Base-by-base conservation (phyloP, 305 asterid species). In the Lippia alba region DNA sequence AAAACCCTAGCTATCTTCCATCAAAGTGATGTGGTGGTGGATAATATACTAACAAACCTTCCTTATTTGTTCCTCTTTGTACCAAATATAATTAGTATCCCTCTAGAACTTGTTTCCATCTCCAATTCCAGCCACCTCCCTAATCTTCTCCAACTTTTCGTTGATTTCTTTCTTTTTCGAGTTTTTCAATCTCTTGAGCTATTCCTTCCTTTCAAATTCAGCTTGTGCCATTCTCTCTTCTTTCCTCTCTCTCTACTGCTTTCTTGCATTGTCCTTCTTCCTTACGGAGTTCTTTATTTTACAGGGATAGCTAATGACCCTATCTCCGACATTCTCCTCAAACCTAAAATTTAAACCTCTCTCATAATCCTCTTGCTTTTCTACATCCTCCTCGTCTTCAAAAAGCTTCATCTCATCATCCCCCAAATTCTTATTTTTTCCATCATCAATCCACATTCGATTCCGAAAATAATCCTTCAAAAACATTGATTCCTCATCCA, bases 241-340 rank as follows among this genome's bases (percentile, higher is more conserved):
- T 84, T 88, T 91, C 84, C 96, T 91, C 81, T 88, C 93, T 78
- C 96, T 87, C 83, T 94, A 96, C 32, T 24, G 72, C 81, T 94
- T 89, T 81, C 97, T 86, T 2, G 89, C 78, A 20, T 85, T 86
- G 8, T 83, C 79, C 71, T 82, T 88, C 82, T 91, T 94, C 85
- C 97, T 94, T 51, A 94, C 99, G 0, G 99, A 94, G 33, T 96
- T 97, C 61, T 89, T 96, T 67, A 94, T 91, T 59, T 67, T 80
- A 70, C 97, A 59, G 0, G 97, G 78, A 78, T 91, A 88, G 17
- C 96, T 94, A 87, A 78, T 66, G 61, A 94, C 91, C 67, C 99
- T 74, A 81, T 91, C 97, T 33, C 96, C 93, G 0, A 87, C 87
- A 84, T 89, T 84, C 84, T 91, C 97, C 86, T 94, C 96, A 48